These are phyloP conservation scores for Thamnidium elegans DNA, from an alignment of 192 early-diverging fungal species.

Conservation along the genomic window DNA sequence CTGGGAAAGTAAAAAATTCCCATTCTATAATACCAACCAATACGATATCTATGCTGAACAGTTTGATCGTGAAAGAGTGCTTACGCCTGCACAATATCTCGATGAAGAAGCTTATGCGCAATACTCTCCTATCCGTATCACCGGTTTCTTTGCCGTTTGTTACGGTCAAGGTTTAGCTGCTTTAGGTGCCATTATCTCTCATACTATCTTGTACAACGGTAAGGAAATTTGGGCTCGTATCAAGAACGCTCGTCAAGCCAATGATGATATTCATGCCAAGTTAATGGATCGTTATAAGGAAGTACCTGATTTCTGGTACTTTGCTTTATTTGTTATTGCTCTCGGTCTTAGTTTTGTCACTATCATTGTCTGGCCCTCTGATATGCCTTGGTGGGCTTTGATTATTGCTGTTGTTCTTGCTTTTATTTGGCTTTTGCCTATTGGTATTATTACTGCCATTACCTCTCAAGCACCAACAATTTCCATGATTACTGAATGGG, in stretches of 20 bases:
- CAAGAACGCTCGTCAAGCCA: slow-evolving; percentile 52
- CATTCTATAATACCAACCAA: slow-evolving; percentile 63
- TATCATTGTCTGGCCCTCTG: slow-evolving; percentile 42
- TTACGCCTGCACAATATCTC: slow-evolving; percentile 53
- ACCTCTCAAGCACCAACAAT: slow-evolving; percentile 55
- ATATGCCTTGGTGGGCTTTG: slow-evolving; percentile 64
- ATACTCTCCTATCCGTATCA: slow-evolving; percentile 66
- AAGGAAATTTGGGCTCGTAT: slow-evolving; percentile 62
- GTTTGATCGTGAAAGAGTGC: slow-evolving; percentile 57
- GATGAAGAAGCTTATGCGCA: slow-evolving; percentile 50
- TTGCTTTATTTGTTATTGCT: slow-evolving; percentile 50
- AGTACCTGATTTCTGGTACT: slow-evolving; percentile 80
- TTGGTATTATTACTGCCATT: slow-evolving; percentile 64
- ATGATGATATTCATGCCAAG: slow-evolving; percentile 72
- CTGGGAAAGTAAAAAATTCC: slow-evolving; percentile 52
- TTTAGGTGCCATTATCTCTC: slow-evolving; percentile 64
- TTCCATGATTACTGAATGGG: slow-evolving; percentile 67
- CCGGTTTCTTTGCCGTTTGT: slow-evolving; percentile 60
- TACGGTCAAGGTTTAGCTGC: slow-evolving; percentile 70
- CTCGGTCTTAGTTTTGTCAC: slow-evolving; percentile 51
- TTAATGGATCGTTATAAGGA: slow-evolving; percentile 74
- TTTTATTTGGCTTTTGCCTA: slow-evolving; percentile 53
- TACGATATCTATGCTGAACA: slow-evolving; percentile 53
- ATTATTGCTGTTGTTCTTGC: slow-evolving; percentile 50
- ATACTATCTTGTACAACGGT: slow-evolving; percentile 63